Base-by-base conservation (phyloP, 1,284 basidiomycete species). In the Ceratobasidium sp. region DNA sequence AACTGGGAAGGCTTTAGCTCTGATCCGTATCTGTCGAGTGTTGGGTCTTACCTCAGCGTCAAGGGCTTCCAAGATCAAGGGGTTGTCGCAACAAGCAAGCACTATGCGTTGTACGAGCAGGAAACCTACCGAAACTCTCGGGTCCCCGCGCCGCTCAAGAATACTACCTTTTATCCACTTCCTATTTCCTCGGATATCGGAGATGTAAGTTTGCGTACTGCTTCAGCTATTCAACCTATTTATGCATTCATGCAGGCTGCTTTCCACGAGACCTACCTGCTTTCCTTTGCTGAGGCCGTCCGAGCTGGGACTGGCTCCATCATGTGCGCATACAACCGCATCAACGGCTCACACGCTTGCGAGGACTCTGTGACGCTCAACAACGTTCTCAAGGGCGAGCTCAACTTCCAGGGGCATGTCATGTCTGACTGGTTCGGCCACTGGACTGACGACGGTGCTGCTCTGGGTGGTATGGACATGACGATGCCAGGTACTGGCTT, bases 331-430 rank as follows among this genome's bases (percentile, higher is more conserved):
- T 89, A 89, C 80, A 87, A 78, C 45, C 74, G 45, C 53, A 53
- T 94, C 78, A 95, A 96, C 79, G 88, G 87, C 45, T 92, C 90
- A 0, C 91, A 89, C 74, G 89, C 92, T 0, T 94, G 92, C 79
- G 88, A 93, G 79, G 93, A 92, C 78, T 84, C 88, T 77, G 85
- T 88, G 76, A 84, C 88, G 45, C 80, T 94, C 79, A 94, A 93
- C 81, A 85, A 88, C 70, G 84, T 94, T 48, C 83, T 96, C 73
- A 95, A 95, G 81, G 82, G 83, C 28, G 92, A 95, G 80, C 86
- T 85, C 39, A 78, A 79, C 52, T 86, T 85, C 78, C 81, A 84
- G 65, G 85, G 85, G 26, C 82, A 80, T 78, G 81, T 79, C 76
- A 81, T 82, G 30, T 77, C 75, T 28, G 76, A 78, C 53, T 78